A percentile compares a stretch with the other conserved stretches of the same genome.
These are phyloP conservation scores for Scalesia atractyloides DNA, from an alignment of 129 eudicot species.

Conservation along the genomic window DNA sequence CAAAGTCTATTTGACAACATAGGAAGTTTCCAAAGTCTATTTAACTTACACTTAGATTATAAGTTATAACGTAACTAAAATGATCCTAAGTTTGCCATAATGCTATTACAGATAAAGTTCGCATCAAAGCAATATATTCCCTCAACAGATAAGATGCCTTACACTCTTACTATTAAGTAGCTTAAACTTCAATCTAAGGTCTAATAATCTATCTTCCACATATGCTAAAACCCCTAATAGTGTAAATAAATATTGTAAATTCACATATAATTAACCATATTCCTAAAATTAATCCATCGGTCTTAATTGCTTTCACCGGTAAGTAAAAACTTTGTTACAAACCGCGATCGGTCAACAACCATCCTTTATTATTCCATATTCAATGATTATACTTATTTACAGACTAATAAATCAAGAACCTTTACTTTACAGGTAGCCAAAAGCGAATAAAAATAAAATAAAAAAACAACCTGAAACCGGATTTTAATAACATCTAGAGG, in stretches of 20 bases:
- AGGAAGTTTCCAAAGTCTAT: no score
- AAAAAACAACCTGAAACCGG: slow-evolving; percentile 72
- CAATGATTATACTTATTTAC: neutral
- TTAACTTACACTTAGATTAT: no score
- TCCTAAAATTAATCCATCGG: neutral
- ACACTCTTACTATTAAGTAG: neutral
- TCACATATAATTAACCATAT: neutral
- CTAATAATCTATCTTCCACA: neutral
- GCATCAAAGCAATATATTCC: neutral
- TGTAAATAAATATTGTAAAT: neutral
- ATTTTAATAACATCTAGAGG: slow-evolving; percentile 96
- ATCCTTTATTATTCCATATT: neutral
- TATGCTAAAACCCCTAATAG: neutral
- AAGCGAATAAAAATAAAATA: neutral
- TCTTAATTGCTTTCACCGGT: neutral
- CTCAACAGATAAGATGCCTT: neutral
- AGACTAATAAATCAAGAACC: neutral
- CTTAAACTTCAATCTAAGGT: slow-evolving; percentile 2
- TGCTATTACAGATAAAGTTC: neutral
- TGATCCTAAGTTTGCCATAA: neutral
- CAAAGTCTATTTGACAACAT: no score
- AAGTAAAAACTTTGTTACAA: slow-evolving; percentile 5
- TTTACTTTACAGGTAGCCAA: neutral
- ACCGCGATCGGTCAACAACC: neutral
- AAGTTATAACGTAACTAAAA: neutral